These are phyloP conservation scores for Nymphaea colorata DNA, from an alignment of 164 flowering plant species.

Conservation along the genomic window DNA sequence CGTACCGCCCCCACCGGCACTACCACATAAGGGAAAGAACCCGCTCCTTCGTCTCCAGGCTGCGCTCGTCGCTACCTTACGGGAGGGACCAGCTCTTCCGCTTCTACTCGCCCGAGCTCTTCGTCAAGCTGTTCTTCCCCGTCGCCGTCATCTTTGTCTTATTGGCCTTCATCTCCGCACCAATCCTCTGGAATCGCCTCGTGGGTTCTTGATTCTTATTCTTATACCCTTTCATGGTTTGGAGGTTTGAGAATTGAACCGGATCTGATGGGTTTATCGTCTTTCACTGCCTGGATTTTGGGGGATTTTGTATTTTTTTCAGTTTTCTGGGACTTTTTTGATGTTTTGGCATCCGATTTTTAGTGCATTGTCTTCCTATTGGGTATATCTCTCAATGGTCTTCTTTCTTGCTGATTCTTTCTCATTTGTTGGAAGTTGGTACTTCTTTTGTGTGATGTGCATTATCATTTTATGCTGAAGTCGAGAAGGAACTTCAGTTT, in stretches of 20 bases:
- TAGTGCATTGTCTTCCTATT: no score
- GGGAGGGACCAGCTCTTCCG: constrained; percentile 40
- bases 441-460: no score
- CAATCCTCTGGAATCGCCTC: constrained; percentile 35
- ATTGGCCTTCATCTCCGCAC: constrained; percentile 32
- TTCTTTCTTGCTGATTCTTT: no score
- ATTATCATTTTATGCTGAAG: no score
- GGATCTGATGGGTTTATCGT: neutral
- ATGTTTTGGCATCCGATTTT: no score
- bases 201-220: constrained; percentile 20
- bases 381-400: no score
- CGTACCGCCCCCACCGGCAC: constrained; percentile 30
- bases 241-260: neutral
- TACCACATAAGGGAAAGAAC: constrained; percentile 36
- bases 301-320: neutral
- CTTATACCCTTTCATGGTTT: neutral
- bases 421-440: no score
- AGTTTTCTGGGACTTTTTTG: neutral
- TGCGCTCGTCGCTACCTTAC: constrained; percentile 14
- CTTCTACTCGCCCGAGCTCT: constrained; percentile 20
- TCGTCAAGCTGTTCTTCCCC: constrained; percentile 3
- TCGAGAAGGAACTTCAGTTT: no score
- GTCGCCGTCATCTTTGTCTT: constrained; percentile 24
- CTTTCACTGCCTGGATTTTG: neutral
- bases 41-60: constrained; percentile 9